Conservation (phyloP, 495 filamentous ascomycete species). For the Hypoxylon lenormandii region DNA sequence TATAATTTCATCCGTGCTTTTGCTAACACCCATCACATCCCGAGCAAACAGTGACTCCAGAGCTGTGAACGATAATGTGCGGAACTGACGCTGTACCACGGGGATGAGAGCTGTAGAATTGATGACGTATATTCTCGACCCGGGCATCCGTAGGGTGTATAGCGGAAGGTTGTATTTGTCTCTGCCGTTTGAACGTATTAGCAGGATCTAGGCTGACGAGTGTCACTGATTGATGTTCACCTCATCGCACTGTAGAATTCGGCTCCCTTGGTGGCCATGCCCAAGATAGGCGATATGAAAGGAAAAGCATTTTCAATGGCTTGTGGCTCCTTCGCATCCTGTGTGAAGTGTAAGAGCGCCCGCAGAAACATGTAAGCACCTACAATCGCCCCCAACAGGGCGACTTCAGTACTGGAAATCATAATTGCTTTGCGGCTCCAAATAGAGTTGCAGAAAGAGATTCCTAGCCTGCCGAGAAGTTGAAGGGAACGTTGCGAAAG, state of each 20-base stretch:
- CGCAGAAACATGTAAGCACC: slow-evolving; percentile 21
- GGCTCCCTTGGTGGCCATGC: slow-evolving; percentile 12
- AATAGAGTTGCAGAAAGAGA: neutral
- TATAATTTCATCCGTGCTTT: neutral
- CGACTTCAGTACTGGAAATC: neutral
- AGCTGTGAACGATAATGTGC: neutral
- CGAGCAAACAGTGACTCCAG: neutral
- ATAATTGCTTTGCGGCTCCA: neutral
- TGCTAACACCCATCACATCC: neutral
- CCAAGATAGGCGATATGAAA: slow-evolving; percentile 25
- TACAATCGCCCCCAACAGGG: slow-evolving; percentile 7
- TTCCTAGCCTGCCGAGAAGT: neutral
- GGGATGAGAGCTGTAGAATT: neutral
- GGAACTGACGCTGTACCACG: neutral
- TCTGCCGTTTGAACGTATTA: neutral
- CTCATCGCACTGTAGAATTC: neutral
- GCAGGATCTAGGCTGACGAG: neutral
- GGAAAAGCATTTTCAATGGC: slow-evolving; percentile 19
- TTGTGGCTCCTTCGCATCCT: slow-evolving; percentile 29
- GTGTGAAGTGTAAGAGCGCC: slow-evolving; percentile 21
- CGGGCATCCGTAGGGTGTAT: slow-evolving; percentile 1
- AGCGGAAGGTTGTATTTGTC: neutral
- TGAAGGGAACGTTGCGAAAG: too few species aligned
- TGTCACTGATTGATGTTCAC: neutral
- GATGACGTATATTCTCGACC: neutral